Base-by-base conservation (phyloP, 129 eudicot genomes). In the Ambrosia artemisiifolia region DNA sequence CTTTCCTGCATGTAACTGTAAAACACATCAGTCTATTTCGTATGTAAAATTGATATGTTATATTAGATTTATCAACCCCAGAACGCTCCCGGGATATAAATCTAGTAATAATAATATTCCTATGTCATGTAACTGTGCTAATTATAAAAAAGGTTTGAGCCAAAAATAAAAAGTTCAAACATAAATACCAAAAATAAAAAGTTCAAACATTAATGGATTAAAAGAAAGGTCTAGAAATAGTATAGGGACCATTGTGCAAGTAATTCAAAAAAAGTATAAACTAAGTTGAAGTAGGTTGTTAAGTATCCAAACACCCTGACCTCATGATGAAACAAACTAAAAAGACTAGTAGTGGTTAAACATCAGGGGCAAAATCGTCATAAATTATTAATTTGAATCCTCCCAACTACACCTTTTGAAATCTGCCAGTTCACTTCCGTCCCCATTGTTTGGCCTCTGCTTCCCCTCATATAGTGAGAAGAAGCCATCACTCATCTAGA, bases 341-440 rank as follows among this genome's bases (percentile, higher is more conserved):
- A n/a, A n/a, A n/a, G n/a, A n/a, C n/a, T n/a, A 76, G 57, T 81
- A 80, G 83, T 77, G 79, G 88, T 81, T 81, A 80, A 43, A 44
- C 53, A 49, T 62, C 30, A 79, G 84, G 94, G 96, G 71, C 89
- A 92, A 67, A 59, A 71, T 68, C 56, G 98, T 87, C 91, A 88
- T 24, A 24, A 24, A 24, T 24, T 24, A 24, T 24, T 75, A 82
- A 50, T 92, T 92, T 86, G 89, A 86, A 92, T 82, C 83, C 60
- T 55, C n/a, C n/a, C 53, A 33, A 54, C 69, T 61, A 73, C 50
- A 63, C 65, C 51, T 81, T 74, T 65, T 67, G 61, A 72, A 61
- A 71, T 67, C 61, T 83, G 95, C 73, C 96, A 93, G 96, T 92
- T 87, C 84, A 67, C 10, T 71, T 63, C 83, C 79, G 85, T 81